Evolutionary conservation across 2,329 filamentous ascomycete genomes (phyloP).

Genomic region (Alternaria triticimaculans): DNA sequence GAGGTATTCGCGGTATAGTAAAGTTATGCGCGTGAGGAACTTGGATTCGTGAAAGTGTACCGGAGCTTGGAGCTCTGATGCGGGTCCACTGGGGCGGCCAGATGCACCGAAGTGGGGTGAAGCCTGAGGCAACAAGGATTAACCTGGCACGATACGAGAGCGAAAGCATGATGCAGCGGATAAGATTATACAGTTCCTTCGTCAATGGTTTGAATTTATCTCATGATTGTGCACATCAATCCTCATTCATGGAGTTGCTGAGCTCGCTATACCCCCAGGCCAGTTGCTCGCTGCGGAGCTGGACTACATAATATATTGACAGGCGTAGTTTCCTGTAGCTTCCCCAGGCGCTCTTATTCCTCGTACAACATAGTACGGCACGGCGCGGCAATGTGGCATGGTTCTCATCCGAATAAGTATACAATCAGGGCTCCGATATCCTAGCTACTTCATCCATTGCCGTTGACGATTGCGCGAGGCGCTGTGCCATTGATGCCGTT

Average conservation of each 20-base stretch:
- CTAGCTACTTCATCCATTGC: constrained; percentile 30
- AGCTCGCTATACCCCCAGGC: neutral
- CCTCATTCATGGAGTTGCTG: neutral
- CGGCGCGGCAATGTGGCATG: neutral
- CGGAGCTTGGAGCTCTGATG: neutral
- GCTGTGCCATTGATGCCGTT: constrained; percentile 31
- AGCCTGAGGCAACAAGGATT: neutral
- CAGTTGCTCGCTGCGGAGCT: neutral
- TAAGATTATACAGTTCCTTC: neutral
- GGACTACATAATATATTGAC: neutral
- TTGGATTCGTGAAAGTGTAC: neutral
- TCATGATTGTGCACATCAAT: constrained; percentile 6
- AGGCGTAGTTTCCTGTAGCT: constrained; percentile 2
- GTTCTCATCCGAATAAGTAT: constrained; percentile 7
- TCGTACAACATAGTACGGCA: neutral
- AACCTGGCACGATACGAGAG: neutral
- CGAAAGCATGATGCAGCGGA: neutral
- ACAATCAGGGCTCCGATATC: constrained; percentile 4
- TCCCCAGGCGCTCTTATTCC: neutral
- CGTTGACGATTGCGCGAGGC: constrained; percentile 24
- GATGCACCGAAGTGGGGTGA: neutral
- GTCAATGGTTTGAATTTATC: neutral
- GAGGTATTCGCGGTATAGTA: neutral
- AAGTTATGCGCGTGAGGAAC: neutral
- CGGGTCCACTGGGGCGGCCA: neutral